These are phyloP conservation scores for Mycena capillaripes DNA, from an alignment of 768 basidiomycete species.

Conservation along the genomic window DNA sequence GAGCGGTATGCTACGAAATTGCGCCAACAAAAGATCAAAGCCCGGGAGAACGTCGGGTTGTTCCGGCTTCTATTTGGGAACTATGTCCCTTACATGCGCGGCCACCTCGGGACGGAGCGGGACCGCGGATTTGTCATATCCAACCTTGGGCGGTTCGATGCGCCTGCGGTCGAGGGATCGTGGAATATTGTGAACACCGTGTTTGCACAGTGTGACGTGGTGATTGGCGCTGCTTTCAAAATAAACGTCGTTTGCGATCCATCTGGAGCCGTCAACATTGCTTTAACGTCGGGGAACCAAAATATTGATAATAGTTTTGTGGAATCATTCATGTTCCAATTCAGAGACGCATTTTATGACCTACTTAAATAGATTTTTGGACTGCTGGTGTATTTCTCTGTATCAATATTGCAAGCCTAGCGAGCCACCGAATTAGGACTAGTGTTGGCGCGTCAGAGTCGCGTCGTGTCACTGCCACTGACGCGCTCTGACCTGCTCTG, in stretches of 20 bases:
- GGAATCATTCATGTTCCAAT: slow-evolving; percentile 40
- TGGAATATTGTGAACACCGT: slow-evolving; percentile 41
- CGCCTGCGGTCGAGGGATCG: not conserved
- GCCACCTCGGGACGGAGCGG: slow-evolving; percentile 50
- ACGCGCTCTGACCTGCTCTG: too few species aligned
- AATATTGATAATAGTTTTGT: slow-evolving; percentile 40
- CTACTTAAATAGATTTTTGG: not conserved
- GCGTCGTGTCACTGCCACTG: too few species aligned
- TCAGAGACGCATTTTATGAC: slow-evolving; percentile 25
- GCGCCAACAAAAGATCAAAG: slow-evolving; percentile 35
- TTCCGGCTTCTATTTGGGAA: slow-evolving; percentile 50
- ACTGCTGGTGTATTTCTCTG: too few species aligned
- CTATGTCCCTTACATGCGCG: slow-evolving; percentile 44
- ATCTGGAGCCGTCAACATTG: slow-evolving; percentile 42
- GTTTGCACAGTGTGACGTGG: slow-evolving; percentile 48
- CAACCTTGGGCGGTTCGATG: slow-evolving; percentile 50
- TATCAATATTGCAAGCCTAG: too few species aligned
- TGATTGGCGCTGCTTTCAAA: slow-evolving; percentile 46
- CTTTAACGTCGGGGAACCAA: slow-evolving; percentile 45
- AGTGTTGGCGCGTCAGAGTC: too few species aligned
- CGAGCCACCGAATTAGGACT: too few species aligned
- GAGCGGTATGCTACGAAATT: slow-evolving; percentile 44
- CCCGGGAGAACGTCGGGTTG: slow-evolving; percentile 45
- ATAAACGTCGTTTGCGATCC: slow-evolving; percentile 45
- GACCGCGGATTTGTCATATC: slow-evolving; percentile 49